Base-by-base conservation (phyloP, 1,284 basidiomycete genomes). In the Lentinus polychrous region DNA sequence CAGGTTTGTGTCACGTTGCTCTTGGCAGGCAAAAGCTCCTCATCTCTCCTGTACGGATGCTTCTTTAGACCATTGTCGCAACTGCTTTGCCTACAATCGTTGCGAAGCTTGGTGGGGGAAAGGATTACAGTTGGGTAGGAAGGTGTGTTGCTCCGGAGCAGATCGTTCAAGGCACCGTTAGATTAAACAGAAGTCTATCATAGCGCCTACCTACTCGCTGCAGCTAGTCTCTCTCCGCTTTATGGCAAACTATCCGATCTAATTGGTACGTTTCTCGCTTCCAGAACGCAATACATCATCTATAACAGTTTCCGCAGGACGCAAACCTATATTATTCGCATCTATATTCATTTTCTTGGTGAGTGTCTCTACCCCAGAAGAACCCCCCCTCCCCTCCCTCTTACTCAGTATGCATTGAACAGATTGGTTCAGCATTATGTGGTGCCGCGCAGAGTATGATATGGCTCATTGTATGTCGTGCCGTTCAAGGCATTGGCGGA, bases 81-180 rank as follows among this genome's bases (percentile, higher is more conserved):
- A 91, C 86, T 11, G 87, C 87, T n/a, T 66, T 91, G 35, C 87
- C 87, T 1, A 89, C 84, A 2, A 90, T 91, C 43, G 85, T 88
- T 7, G 67, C 61, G 11, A 66, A 84, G 32, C 73, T 91, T 0
- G 83, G 84, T 36, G 83, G 81, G 24, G 86, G 85, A 6, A 74
- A 66, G 14, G 71, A 75, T 38, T 88, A 87, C 57, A 81, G 81
- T 51, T 89, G 86, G 86, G 83, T 87, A 18, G 86, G 85, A 57
- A 86, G 76, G 86, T 83, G 52, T 20, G 71, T 61, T 15, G 38
- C 18, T 34, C 1, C 15, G 7, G 42, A 17, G 18, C 24, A 17
- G 23, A 32, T 14, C 15, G 36, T 46, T 44, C n/a, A 31, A 36
- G 14, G 44, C 43, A 1, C 41, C 36, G 32, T 37, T 23, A n/a